Conservation (phyloP, 345 rosid species). For the Toxicodendron radicans region DNA sequence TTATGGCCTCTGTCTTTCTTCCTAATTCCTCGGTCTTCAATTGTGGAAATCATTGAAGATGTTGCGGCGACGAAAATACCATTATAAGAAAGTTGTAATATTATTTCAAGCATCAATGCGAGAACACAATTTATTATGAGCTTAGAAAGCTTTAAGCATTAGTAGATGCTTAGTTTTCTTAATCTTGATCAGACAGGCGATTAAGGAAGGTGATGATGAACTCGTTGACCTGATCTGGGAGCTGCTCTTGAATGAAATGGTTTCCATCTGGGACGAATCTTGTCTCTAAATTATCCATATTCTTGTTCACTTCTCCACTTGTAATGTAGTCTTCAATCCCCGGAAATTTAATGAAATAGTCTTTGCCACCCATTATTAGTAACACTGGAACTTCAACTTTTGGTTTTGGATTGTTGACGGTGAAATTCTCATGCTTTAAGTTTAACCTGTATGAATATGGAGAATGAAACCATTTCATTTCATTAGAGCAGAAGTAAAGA, state of each 20-base stretch:
- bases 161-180: neutral
- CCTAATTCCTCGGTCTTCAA: too few relatives aligned
- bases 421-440: slow-evolving; percentile 6
- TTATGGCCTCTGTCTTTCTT: too few relatives aligned
- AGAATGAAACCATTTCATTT: neutral
- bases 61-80: too few relatives aligned
- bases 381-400: slow-evolving; percentile 29
- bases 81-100: too few relatives aligned
- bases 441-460: slow-evolving; percentile 10
- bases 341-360: slow-evolving; percentile 33
- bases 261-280: slow-evolving; percentile 17
- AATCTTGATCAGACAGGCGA: neutral
- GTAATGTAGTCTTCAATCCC: slow-evolving; percentile 27
- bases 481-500: neutral
- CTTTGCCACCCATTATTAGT: slow-evolving; percentile 32
- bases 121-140: neutral
- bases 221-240: slow-evolving; percentile 19
- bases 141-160: neutral
- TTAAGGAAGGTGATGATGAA: slow-evolving; percentile 6
- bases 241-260: slow-evolving; percentile 25
- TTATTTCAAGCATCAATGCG: neutral
- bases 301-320: slow-evolving; percentile 18
- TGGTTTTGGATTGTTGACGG: slow-evolving; percentile 19
- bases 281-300: slow-evolving; percentile 16
- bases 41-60: too few relatives aligned